phyloP scores from a whole-genome alignment of 805 yeast species.

The Candida adriatica region DNA sequence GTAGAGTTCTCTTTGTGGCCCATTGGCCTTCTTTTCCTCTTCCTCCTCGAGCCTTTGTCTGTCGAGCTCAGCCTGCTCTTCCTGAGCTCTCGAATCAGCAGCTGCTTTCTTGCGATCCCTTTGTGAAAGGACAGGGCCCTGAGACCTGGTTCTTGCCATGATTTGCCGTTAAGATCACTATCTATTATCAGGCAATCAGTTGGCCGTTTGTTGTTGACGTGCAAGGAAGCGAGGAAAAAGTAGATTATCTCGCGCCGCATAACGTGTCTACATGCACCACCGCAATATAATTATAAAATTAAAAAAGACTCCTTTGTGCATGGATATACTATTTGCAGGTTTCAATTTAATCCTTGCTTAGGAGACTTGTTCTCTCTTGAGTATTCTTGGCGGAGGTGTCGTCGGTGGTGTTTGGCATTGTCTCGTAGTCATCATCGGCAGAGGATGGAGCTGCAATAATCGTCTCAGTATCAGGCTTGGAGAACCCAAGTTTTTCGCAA shows the following conservation, averaged over 20 bases:
- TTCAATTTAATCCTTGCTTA: slow-evolving; percentile 18
- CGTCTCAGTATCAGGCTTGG: slow-evolving; percentile 26
- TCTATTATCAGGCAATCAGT: too few species aligned
- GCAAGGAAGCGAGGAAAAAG: too few species aligned
- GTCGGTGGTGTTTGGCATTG: slow-evolving; percentile 15
- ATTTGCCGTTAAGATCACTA: too few species aligned
- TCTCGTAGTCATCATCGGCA: slow-evolving; percentile 13
- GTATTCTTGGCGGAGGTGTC: slow-evolving; percentile 6
- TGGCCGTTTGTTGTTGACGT: too few species aligned
- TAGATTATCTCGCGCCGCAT: too few species aligned
- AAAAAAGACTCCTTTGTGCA: too few species aligned
- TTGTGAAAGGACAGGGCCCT: slow-evolving; percentile 17
- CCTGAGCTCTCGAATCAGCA: slow-evolving; percentile 5
- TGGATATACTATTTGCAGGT: too few species aligned
- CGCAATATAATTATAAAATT: too few species aligned
- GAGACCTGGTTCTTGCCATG: slow-evolving; percentile 11
- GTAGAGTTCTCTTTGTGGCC: slow-evolving; percentile 1
- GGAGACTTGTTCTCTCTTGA: slow-evolving; percentile 22
- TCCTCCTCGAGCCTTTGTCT: slow-evolving; percentile 2
- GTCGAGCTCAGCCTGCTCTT: slow-evolving; percentile 4
- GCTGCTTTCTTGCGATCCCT: slow-evolving; percentile 16
- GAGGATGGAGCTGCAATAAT: slow-evolving; percentile 11
- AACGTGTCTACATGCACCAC: too few species aligned
- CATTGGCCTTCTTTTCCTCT: slow-evolving; percentile 5
- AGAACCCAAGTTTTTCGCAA: slow-evolving; percentile 31